phyloP scores from a whole-genome alignment of 805 yeast genomes.

The Yarrowia keelungensis region DNA sequence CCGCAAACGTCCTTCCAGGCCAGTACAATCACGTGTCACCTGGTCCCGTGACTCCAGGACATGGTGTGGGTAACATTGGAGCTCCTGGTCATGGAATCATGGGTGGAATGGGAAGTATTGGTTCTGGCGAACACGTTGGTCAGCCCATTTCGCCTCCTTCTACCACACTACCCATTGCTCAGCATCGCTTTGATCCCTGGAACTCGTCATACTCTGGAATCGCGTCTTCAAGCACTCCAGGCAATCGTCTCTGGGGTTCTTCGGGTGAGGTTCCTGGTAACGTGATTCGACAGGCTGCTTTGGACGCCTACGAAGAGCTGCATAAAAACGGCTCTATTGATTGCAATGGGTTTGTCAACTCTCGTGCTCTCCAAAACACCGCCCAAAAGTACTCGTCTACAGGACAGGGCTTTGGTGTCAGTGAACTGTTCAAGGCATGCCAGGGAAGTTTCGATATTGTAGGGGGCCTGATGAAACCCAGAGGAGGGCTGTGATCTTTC shows the following conservation, averaged over 20 bases:
- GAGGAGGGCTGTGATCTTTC: constrained; percentile 8
- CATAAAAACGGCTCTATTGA: constrained; percentile 17
- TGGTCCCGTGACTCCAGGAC: neutral
- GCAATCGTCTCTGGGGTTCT: constrained; percentile 3
- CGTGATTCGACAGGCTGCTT: constrained; percentile 32
- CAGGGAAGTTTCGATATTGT: constrained; percentile 14
- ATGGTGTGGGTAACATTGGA: neutral
- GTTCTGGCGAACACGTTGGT: neutral
- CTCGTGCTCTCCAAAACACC: constrained; percentile 17
- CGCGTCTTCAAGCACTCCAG: constrained; percentile 13
- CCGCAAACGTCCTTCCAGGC: neutral
- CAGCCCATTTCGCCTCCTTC: constrained; percentile 22
- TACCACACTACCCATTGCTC: neutral
- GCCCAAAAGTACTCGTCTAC: constrained; percentile 28
- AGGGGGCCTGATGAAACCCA: constrained; percentile 31
- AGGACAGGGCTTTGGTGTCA: constrained; percentile 23
- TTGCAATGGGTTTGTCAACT: constrained; percentile 23
- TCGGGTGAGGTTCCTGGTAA: constrained; percentile 22
- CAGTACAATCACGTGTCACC: neutral
- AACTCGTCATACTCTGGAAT: constrained; percentile 30
- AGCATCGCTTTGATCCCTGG: constrained; percentile 36
- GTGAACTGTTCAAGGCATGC: constrained; percentile 24
- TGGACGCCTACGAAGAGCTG: constrained; percentile 35
- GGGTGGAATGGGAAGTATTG: neutral
- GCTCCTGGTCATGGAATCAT: too few species aligned